phyloP scores from a whole-genome alignment of 371 early-diverging fungal genomes.

The Umbelopsis sp. region DNA sequence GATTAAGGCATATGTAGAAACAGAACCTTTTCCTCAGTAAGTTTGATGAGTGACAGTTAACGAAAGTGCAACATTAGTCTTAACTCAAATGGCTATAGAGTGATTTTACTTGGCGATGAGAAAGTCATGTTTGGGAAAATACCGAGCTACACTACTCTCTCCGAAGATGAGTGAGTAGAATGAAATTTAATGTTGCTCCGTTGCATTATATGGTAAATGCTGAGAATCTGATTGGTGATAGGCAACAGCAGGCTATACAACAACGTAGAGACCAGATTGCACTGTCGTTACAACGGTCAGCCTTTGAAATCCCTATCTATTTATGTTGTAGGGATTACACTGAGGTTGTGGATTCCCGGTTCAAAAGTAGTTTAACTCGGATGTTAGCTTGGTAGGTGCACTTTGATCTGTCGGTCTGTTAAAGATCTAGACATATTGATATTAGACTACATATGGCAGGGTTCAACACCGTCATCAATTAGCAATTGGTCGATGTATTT shows the following conservation, averaged over 20 bases:
- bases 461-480: constrained; percentile 10
- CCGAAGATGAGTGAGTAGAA: background rate
- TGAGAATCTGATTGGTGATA: background rate
- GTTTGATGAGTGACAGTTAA: background rate
- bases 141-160: background rate
- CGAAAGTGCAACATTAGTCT: background rate
- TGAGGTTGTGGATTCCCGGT: background rate
- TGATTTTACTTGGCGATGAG: constrained; percentile 1
- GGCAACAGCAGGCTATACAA: background rate
- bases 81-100: background rate
- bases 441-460: background rate
- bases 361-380: background rate
- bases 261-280: background rate
- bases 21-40: background rate
- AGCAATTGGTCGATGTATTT: background rate
- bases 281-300: background rate
- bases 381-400: background rate
- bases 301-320: background rate
- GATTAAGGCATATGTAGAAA: background rate
- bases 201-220: background rate
- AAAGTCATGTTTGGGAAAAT: constrained; percentile 10
- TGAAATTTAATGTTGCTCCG: background rate
- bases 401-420: too few relatives aligned
- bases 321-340: background rate
- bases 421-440: too few relatives aligned